phyloP scores from a whole-genome alignment of 352 stramenopile genomes.

The Pythium chondricola region DNA sequence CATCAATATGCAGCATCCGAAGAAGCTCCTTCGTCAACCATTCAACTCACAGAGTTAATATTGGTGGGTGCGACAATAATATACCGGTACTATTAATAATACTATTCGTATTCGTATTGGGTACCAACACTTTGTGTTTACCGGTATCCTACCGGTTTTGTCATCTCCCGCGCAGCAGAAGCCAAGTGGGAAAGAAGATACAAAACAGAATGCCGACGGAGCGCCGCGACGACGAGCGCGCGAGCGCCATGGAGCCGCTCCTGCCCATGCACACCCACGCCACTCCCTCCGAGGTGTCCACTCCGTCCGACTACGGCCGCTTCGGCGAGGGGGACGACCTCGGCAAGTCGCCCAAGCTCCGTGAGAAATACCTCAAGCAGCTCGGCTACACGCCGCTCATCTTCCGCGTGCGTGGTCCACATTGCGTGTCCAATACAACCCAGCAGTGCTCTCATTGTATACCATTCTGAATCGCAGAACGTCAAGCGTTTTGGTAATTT shows the following conservation, averaged over 20 bases:
- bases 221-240: background rate
- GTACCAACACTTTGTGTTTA: no score
- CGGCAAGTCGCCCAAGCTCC: constrained; percentile 35
- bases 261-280: constrained; percentile 36
- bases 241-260: constrained; percentile 34
- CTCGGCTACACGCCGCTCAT: constrained; percentile 75
- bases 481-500: constrained; percentile 67
- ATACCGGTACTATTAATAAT: no score
- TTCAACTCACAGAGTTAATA: no score
- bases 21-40: no score
- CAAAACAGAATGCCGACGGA: no score
- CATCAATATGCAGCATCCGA: no score
- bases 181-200: no score
- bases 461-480: constrained; percentile 40
- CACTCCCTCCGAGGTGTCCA: constrained; percentile 10
- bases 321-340: constrained; percentile 11
- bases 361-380: constrained; percentile 67
- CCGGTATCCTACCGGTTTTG: no score
- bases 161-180: no score
- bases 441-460: no score
- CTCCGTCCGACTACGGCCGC: constrained; percentile 6
- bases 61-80: no score
- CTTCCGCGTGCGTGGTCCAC: constrained; percentile 45
- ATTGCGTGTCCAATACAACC: background rate
- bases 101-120: no score